Evolutionary conservation across 163 green algal species (phyloP), one percentile per base, ranked within the genome.

Genomic region (Chlamydomonas reinhardtii): DNA sequence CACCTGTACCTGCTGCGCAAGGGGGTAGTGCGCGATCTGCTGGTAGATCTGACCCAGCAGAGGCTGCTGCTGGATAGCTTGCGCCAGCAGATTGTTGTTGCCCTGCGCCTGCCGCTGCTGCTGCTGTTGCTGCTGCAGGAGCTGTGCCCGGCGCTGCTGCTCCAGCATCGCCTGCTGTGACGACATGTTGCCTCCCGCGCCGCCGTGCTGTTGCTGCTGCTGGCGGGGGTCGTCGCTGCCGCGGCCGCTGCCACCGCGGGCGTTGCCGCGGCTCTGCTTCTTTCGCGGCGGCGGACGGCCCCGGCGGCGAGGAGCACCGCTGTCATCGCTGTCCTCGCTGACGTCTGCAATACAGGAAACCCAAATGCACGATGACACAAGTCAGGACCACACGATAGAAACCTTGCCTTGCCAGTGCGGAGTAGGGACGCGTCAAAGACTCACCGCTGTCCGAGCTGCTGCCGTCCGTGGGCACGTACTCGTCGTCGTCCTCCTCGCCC

Each of bases 401-500:
- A n/a, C n/a, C n/a, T n/a, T n/a, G n/a, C n/a, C n/a, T n/a, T n/a
- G n/a, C n/a, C n/a, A n/a, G n/a, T n/a, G n/a, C n/a, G n/a, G n/a
- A n/a, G n/a, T n/a, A n/a, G n/a, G n/a, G n/a, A n/a, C n/a, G n/a
- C n/a, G n/a, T n/a, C 39, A 5, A 8, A 14, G 39, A 72, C 66
- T 31, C 68, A 85, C 69, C 79, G 68, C 79, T 85, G 34, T 84
- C 77, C 15, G 48, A 77, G 32, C 74, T 70, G 35, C 79, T 85
- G 22, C 52, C 43, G 66, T 69, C 52, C 64, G 66, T 90, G 59
- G 72, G 82, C 34, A 87, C 82, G 35, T 90, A 84, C 69, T 86
- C 70, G 61, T 90, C 76, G 39, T 86, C 76, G 59, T 82, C 62
- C 52, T 82, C 73, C 29, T 81, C 72, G 59, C 76, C 81, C 74